A percentile compares a stretch with the other conserved stretches of the same genome.
Conservation (phyloP, 345 rosid species). For the Acer negundo region DNA sequence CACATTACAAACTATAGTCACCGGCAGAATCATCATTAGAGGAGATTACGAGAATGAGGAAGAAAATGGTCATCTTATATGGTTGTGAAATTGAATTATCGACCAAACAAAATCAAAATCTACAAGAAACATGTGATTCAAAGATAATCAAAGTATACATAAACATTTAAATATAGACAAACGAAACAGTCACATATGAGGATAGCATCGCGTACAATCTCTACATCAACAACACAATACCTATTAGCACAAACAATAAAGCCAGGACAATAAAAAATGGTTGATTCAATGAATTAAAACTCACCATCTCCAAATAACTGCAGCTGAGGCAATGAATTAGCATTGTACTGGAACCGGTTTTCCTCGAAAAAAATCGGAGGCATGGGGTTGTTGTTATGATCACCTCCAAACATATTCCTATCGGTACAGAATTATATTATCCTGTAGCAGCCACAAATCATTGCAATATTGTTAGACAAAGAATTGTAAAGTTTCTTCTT, state of each 20-base stretch:
- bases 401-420: constrained; percentile 72
- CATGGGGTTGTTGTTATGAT: constrained; percentile 46
- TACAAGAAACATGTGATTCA: background rate
- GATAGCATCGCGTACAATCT: background rate
- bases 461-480: background rate
- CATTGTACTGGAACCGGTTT: constrained; percentile 53
- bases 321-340: constrained; percentile 54
- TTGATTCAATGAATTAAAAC: constrained; percentile 20
- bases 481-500: background rate
- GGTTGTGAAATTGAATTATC: background rate
- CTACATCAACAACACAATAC: background rate
- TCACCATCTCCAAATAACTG: constrained; percentile 61
- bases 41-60: background rate
- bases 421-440: background rate
- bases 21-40: background rate
- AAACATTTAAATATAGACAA: background rate
- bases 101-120: background rate
- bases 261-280: background rate
- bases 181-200: background rate
- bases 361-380: constrained; percentile 51
- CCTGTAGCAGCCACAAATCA: background rate
- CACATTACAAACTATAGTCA: background rate
- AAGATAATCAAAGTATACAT: background rate
- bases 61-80: background rate
- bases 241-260: background rate